Base-by-base conservation (phyloP, 2,329 filamentous ascomycete species). In the Proliferodiscus dingleyae region DNA sequence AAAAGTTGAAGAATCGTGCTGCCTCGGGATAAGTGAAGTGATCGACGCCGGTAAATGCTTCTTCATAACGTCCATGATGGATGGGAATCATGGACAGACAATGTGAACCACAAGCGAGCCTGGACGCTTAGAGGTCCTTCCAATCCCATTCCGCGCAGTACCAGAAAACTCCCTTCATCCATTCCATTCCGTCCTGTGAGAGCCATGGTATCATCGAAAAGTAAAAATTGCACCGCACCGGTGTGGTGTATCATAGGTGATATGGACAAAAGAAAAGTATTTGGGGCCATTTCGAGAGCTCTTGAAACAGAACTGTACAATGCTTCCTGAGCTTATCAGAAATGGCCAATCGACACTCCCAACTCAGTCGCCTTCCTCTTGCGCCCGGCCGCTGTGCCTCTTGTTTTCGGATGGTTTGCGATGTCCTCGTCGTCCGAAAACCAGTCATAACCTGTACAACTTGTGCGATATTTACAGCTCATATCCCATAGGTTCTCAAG, bases 201-300 rank as follows among this genome's bases (percentile, higher is more conserved):
- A 26, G 23, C 40, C 53, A 33, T 53, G 47, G 50, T 52, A 52
- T 51, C 50, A 52, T 49, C 19, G 37, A 37, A 50, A 47, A 64
- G 64, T 61, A 63, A 59, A 61, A 64, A n/a, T n/a, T n/a, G n/a
- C n/a, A n/a, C n/a, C n/a, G 22, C 26, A 63, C 67, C 58, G 52
- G 68, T 68, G 67, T 68, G 68, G 34, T 49, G 26, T 44, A 46
- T 69, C 68, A 69, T 67, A 64, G 60, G 58, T 55, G 22, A 26
- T 28, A 41, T 22, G 24, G n/a, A 28, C 26, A 46, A 32, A 46
- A 45, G 37, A 32, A 30, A 22, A 32, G 9, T 26, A 30, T 32
- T n/a, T 30, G 13, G 33, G 37, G 32, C 29, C 41, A 38, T 5
- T 18, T 13, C 39, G 21, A 19, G 34, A n/a, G 23, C 22, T 33